Base-by-base conservation (phyloP, 306 rosid species). In the Malus orientalis region DNA sequence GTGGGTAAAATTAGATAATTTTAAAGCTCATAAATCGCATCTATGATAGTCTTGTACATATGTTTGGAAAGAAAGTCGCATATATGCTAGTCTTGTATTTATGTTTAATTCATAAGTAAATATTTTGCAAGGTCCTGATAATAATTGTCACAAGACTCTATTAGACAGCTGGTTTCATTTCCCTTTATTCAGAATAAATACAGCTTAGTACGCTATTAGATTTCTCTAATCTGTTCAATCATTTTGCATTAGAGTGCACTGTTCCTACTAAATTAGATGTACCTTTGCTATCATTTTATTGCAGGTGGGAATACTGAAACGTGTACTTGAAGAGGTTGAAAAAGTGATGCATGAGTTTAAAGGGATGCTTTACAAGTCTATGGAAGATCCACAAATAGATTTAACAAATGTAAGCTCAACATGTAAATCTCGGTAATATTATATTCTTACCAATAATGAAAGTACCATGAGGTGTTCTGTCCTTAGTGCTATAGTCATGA, bases 251-350 rank as follows among this genome's bases (percentile, higher is more conserved):
- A 58, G 76, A 72, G 15, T 72, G 27, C 53, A n/a, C 3, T 72
- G 4, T 55, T 72, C 20, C 25, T 57, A 36, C 78, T 73, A 45
- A 76, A 70, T 60, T 67, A 30, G 40, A 22, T 69, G 10, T 5
- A 79, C 71, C 68, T 69, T 79, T 57, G 40, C 58, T 70, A 71
- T 75, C 38, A 54, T 78, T 57, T 82, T 64, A 83, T 86, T 85
- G 82, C 90, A 95, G 90, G 97, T 92, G 72, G 98, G 99, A 78
- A 89, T 95, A 84, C 86, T 95, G n/a, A 95, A 95, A 83, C 93
- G 93, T 61, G 99, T 95, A 69, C 97, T 92, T n/a, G 99, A 95
- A 84, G 99, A 95, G 88, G 98, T 95, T 82, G 99, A 95, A 77
- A 95, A 92, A 80, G 97, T 92, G 85, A 92, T 95, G 97, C 86